Base-by-base conservation (phyloP, 768 basidiomycete species). In the Amanita pseudoporphyria region DNA sequence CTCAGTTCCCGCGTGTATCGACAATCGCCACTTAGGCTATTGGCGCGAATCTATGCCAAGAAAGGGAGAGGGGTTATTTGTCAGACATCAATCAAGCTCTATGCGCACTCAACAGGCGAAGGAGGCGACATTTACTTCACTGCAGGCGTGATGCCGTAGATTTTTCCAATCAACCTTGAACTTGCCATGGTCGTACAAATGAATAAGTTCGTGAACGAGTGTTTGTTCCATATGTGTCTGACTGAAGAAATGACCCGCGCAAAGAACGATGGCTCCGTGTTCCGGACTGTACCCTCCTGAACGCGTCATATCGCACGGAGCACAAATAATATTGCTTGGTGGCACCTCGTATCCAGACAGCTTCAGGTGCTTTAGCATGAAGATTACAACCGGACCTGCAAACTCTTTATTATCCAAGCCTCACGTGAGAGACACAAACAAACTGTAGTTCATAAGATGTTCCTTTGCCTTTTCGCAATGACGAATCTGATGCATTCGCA, bases 131-230 rank as follows among this genome's bases (percentile, higher is more conserved):
- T 81, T 58, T 55, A 95, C 95, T 79, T 98, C 95, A 60, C 87
- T 92, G 64, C 96, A 99, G 2, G 95, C 96, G 62, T 96, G 92
- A 69, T 96, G 93, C 51, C 91, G 70, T 49, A 98, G 62, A 65
- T 98, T 87, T 41, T 64, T 66, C 93, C 90, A 96, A 63, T 96
- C 82, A 1, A 96, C 87, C 53, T 91, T 88, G 70, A 98, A 98
- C 64, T 82, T 81, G 67, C 89, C 87, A 54, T 95, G 88, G 64
- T 99, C 96, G 62, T 88, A 98, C 77, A 92, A 82, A 61, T 98
- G 96, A 21, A 98, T 67, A 40, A 98, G 77, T 62, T 99, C 96
- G 60, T 99, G 96, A 18, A 87, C 77, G 30, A 99, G 70, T 26
- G 94, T 95, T 59, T 90, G 80, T 65, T 98, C 93, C 86, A 94